Evolutionary conservation across 495 filamentous ascomycete genomes (phyloP).

Genomic region (Chaetomidium leptoderma): DNA sequence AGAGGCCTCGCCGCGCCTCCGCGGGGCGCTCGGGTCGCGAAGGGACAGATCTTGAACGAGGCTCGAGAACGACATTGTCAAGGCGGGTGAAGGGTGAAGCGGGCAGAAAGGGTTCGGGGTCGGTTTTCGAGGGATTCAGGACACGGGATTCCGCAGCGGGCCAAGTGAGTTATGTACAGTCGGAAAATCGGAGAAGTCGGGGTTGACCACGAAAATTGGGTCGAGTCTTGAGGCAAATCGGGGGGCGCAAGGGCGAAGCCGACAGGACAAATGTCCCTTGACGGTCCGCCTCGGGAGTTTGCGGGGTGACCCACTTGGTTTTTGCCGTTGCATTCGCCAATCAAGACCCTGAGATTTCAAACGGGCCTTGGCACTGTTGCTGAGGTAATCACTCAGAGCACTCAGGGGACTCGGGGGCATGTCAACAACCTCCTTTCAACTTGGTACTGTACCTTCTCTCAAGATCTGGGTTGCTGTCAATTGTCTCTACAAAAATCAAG

Average conservation of each 20-base stretch:
- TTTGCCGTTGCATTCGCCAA: slow-evolving; percentile 23
- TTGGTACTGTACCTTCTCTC: too few species aligned
- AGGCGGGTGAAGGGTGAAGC: neutral
- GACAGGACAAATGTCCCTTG: slow-evolving; percentile 10
- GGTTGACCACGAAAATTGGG: too few species aligned
- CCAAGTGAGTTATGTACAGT: too few species aligned
- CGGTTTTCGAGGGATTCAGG: too few species aligned
- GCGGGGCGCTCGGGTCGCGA: slow-evolving; percentile 46
- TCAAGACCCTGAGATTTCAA: slow-evolving; percentile 21
- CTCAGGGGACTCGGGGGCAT: too few species aligned
- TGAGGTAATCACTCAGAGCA: slow-evolving; percentile 10
- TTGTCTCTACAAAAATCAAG: too few species aligned
- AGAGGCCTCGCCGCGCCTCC: slow-evolving; percentile 43
- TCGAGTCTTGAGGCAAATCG: too few species aligned
- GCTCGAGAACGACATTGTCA: slow-evolving; percentile 84
- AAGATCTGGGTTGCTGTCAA: too few species aligned
- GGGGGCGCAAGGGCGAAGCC: slow-evolving; percentile 1
- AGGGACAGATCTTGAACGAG: slow-evolving; percentile 83
- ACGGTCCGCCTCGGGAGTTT: slow-evolving; percentile 19
- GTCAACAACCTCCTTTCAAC: too few species aligned
- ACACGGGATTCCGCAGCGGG: too few species aligned
- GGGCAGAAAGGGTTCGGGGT: neutral
- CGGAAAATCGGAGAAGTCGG: too few species aligned
- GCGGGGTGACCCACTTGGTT: slow-evolving; percentile 16
- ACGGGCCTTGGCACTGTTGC: neutral